Percentiles rank a stretch among this genome's conserved stretches.
Conservation (phyloP, 352 stramenopile species). For the Pythium volutum region DNA sequence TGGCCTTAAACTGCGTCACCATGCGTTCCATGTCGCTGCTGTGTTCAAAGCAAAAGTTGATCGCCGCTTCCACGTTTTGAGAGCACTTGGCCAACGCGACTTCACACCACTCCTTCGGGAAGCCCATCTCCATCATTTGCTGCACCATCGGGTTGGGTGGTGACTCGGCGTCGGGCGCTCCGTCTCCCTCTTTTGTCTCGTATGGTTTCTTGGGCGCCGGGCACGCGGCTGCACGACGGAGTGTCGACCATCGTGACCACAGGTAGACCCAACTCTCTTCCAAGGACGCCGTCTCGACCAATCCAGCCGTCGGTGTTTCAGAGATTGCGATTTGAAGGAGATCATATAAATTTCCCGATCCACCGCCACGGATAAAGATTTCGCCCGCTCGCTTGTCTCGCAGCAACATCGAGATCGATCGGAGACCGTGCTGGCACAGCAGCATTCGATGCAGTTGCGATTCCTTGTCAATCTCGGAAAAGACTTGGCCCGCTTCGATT, state of each 20-base stretch:
- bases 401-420: constrained; percentile 64
- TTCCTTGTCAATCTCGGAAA: constrained; percentile 75
- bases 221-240: constrained; percentile 46
- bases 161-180: constrained; percentile 26
- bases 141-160: constrained; percentile 72
- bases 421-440: constrained; percentile 74
- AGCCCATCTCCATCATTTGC: constrained; percentile 94
- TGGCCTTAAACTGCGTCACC: constrained; percentile 72
- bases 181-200: constrained; percentile 33
- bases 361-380: constrained; percentile 61
- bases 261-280: constrained; percentile 81
- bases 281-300: constrained; percentile 67
- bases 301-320: constrained; percentile 61
- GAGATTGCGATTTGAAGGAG: constrained; percentile 68
- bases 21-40: constrained; percentile 90
- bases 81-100: constrained; percentile 81
- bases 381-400: constrained; percentile 63
- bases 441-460: constrained; percentile 72
- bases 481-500: constrained; percentile 48
- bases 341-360: constrained; percentile 51
- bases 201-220: constrained; percentile 30
- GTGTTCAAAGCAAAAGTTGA: constrained; percentile 93
- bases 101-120: constrained; percentile 91
- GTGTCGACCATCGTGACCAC: constrained; percentile 72
- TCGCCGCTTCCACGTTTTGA: constrained; percentile 88